Evolutionary conservation across 2,329 filamentous ascomycete genomes (phyloP).

Genomic region (Dactylonectria estremocensis): DNA sequence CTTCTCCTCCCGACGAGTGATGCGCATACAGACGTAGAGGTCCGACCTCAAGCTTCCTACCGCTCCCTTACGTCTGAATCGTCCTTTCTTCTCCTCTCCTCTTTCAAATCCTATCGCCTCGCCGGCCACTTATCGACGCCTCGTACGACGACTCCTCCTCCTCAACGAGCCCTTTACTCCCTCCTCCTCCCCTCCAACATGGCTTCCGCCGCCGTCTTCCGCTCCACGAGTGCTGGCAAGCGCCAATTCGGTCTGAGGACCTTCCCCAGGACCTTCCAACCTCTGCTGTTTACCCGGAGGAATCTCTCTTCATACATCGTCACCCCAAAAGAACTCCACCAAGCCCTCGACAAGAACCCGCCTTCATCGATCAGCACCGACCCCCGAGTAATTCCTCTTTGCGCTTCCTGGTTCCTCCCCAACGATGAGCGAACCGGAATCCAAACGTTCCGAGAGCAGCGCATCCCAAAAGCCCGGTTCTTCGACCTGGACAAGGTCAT

Average conservation of each 20-base stretch:
- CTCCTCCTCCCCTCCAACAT: conserved; percentile 51
- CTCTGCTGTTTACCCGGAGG: conserved; percentile 48
- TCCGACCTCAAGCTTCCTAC: conserved; percentile 40
- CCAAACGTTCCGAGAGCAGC: conserved; percentile 84
- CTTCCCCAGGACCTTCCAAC: conserved; percentile 52
- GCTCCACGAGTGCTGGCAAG: conserved; percentile 59
- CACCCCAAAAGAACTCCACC: conserved; percentile 84
- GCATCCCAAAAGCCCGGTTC: conserved; percentile 92
- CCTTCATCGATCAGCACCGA: conserved; percentile 84
- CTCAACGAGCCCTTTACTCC: conserved; percentile 32
- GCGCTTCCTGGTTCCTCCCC: conserved; percentile 96
- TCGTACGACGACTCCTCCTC: conserved; percentile 41
- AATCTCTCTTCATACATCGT: conserved; percentile 87
- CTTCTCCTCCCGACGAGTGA: conserved; percentile 37
- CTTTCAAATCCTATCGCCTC: conserved; percentile 21
- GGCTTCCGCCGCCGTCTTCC: conserved; percentile 61
- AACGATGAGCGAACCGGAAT: conserved; percentile 89
- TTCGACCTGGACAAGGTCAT: conserved; percentile 96
- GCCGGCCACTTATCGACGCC: conserved; percentile 42
- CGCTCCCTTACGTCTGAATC: conserved; percentile 23
- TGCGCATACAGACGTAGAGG: conserved; percentile 44
- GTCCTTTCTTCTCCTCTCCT: conserved; percentile 22
- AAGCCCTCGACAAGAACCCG: conserved; percentile 87
- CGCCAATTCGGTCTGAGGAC: conserved; percentile 54
- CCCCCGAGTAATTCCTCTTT: conserved; percentile 88